Conservation (phyloP, 805 yeast genomes). For the Saturnispora galanensis region DNA sequence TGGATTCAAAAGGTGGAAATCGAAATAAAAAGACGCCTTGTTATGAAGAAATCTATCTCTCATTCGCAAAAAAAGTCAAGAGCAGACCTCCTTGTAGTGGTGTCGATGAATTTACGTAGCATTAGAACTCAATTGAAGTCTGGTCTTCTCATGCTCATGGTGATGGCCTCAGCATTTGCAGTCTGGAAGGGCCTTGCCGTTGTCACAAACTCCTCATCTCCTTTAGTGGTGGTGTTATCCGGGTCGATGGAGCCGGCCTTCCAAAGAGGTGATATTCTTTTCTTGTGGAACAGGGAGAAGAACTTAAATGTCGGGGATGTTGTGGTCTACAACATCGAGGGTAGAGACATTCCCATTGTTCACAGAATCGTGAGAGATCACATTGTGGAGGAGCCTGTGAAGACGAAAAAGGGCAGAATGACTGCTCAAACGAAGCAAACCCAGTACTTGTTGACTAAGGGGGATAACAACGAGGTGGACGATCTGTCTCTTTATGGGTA, state of each 20-base stretch:
- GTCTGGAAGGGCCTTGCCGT: slow-evolving; percentile 80
- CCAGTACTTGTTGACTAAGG: slow-evolving; percentile 81
- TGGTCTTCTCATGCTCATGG: slow-evolving; percentile 63
- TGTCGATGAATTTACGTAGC: slow-evolving; percentile 22
- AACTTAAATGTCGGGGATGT: slow-evolving; percentile 75
- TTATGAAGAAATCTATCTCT: neutral
- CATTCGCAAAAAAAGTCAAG: neutral
- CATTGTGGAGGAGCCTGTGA: slow-evolving; percentile 26
- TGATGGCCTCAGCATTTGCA: slow-evolving; percentile 81
- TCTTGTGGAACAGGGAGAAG: slow-evolving; percentile 78
- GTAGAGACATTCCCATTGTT: slow-evolving; percentile 86
- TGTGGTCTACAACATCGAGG: slow-evolving; percentile 80
- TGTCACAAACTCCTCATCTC: slow-evolving; percentile 75
- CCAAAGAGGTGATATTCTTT: slow-evolving; percentile 91
- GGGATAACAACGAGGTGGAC: slow-evolving; percentile 91
- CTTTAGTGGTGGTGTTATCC: slow-evolving; percentile 91
- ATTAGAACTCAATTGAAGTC: slow-evolving; percentile 28
- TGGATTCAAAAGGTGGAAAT: neutral
- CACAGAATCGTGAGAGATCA: slow-evolving; percentile 91
- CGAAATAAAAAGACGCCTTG: no score
- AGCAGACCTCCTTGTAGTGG: neutral
- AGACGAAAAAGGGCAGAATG: slow-evolving; percentile 8
- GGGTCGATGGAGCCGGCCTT: slow-evolving; percentile 99
- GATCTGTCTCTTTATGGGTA: slow-evolving; percentile 79
- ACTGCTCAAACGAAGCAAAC: slow-evolving; percentile 7